Base-by-base conservation (phyloP, 73 alveolate species). In the Uronychia setigera region DNA sequence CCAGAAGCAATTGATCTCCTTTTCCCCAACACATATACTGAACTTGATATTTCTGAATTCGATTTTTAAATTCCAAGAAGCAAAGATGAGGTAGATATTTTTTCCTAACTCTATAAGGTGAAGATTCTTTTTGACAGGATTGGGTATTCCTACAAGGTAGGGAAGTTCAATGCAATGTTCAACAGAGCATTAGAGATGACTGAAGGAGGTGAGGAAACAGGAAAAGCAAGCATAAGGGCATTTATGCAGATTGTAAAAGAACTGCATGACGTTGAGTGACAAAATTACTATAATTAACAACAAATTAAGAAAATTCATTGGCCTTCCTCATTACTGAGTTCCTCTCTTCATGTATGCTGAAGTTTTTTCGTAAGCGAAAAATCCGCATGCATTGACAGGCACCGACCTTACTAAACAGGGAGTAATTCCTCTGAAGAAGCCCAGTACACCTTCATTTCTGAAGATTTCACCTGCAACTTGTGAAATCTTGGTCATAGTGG, bases 1-100 rank as follows among this genome's bases (percentile, higher is more conserved):
- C 97, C 98, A 14, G 95, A 91, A 60, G 98, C 91, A 25, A 86
- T 88, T 58, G 97, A 94, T 59, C 79, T 94, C 26, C 89, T 94
- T 9, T 92, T 82, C 87, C 98, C 98, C 59, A 87, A 82, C 57
- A 91, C 93, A 33, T 93, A 77, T 79, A 83, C 93, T 74, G 93
- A 91, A 32, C 34, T 78, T 81, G 96, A 92, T 0, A 35, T 87
- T 5, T 58, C 88, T 26, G 88, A 74, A 31, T 58, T 29, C 58
- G 93, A 87, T 60, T 90, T 90, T 82, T 19, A 58, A 35, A 29
- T 85, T 19, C 91, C 86, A 0, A 79, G 92, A 76, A 32, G 76
- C 29, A 33, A 27, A 28, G 88, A 90, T 1, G 94, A 93, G 67
- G 67, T n/a, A n/a, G n/a, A n/a, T 46, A 46, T 19, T 46, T 5